Conservation (phyloP, 1,139 yeast species). For the Saccharomyces hybrid region DNA sequence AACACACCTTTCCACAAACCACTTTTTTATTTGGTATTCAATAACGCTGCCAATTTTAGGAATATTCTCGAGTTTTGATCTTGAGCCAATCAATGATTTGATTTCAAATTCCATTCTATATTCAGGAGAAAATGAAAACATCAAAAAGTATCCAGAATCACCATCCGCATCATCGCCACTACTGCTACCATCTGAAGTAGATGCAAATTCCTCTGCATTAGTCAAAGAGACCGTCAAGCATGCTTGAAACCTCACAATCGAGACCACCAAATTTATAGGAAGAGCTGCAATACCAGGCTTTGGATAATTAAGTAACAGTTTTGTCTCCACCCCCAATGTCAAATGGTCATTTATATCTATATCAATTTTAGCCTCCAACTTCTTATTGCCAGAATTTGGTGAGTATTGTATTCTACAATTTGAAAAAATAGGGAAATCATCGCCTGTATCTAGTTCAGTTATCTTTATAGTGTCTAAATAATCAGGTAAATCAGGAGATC, state of each 20-base stretch:
- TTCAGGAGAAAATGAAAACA: constrained; percentile 87
- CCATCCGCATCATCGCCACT: constrained; percentile 12
- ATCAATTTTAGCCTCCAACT: constrained; percentile 86
- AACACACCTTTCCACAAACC: constrained; percentile 90
- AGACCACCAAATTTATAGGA: constrained; percentile 77
- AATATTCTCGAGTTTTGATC: constrained; percentile 86
- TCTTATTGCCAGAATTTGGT: constrained; percentile 31
- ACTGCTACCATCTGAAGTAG: constrained; percentile 36
- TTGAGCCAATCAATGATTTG: constrained; percentile 80
- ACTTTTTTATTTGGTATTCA: constrained; percentile 71
- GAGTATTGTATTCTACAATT: constrained; percentile 77
- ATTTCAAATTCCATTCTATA: constrained; percentile 81
- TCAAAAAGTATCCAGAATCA: constrained; percentile 44
- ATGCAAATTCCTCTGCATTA: constrained; percentile 39
- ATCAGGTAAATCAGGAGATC: constrained; percentile 52
- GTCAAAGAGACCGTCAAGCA: constrained; percentile 67
- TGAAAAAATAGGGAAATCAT: constrained; percentile 90
- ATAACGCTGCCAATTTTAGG: constrained; percentile 84
- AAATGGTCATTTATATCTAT: constrained; percentile 86
- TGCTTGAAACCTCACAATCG: constrained; percentile 90
- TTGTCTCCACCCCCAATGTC: constrained; percentile 84
- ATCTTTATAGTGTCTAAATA: constrained; percentile 71
- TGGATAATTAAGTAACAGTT: constrained; percentile 75
- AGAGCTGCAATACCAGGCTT: constrained; percentile 75
- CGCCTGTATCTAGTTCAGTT: constrained; percentile 88